Conservation (phyloP, 1,139 yeast species). For the Torulaspora pretoriensis region DNA sequence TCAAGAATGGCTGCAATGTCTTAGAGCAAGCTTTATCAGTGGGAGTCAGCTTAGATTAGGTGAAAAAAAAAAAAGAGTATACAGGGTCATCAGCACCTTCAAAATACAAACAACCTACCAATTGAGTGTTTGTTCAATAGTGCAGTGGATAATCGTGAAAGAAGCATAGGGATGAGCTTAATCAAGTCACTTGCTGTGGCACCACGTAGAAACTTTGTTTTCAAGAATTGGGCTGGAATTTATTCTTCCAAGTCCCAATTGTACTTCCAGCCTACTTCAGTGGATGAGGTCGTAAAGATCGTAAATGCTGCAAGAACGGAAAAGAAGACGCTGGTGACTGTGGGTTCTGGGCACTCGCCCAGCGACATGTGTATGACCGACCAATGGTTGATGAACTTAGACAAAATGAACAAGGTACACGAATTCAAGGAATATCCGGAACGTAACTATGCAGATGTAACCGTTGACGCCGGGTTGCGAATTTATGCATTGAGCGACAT, state of each 20-base stretch:
- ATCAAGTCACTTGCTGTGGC: slow-evolving; percentile 8
- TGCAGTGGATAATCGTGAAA: neutral
- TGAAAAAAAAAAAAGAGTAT: neutral
- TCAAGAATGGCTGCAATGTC: neutral
- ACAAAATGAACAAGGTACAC: slow-evolving; percentile 58
- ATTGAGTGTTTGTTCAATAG: neutral
- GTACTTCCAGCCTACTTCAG: slow-evolving; percentile 66
- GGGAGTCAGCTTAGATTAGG: neutral
- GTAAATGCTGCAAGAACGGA: slow-evolving; percentile 60
- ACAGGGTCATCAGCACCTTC: neutral
- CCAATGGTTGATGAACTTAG: slow-evolving; percentile 88
- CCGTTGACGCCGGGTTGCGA: slow-evolving; percentile 89
- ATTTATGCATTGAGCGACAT: slow-evolving; percentile 71
- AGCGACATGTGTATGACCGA: slow-evolving; percentile 82
- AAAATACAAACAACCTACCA: no score
- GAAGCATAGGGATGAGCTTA: slow-evolving; percentile 5
- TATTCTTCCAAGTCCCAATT: slow-evolving; percentile 71
- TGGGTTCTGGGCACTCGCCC: slow-evolving; percentile 96
- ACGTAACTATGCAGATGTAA: slow-evolving; percentile 77
- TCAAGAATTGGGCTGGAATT: slow-evolving; percentile 88
- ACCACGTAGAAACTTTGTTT: slow-evolving; percentile 32
- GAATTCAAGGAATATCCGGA: slow-evolving; percentile 41
- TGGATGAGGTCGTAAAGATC: slow-evolving; percentile 60
- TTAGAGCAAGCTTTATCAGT: neutral
- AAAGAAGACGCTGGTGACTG: slow-evolving; percentile 70